A percentile compares a stretch with the other conserved stretches of the same genome.
Evolutionary conservation across 2,329 filamentous ascomycete genomes (phyloP).

Genomic region (Paraconiothyrium brasiliense): DNA sequence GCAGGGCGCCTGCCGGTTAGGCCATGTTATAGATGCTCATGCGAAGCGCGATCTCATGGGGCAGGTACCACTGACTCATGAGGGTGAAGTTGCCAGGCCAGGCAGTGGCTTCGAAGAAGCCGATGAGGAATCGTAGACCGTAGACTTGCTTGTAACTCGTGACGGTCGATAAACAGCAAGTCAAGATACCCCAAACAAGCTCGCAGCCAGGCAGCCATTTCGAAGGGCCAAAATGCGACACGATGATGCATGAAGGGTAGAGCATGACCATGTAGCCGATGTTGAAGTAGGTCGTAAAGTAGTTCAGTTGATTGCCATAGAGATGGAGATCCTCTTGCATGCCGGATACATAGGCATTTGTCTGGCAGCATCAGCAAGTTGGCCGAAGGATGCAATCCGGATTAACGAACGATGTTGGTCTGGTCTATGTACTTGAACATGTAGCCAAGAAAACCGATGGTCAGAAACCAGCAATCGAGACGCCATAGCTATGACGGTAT

Average conservation of each 20-base stretch:
- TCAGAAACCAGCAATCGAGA: constrained; percentile 19
- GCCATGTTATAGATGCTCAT: constrained; percentile 20
- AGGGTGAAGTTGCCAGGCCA: constrained; percentile 18
- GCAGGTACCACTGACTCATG: constrained; percentile 18
- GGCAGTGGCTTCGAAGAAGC: constrained; percentile 20
- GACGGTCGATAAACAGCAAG: constrained; percentile 35
- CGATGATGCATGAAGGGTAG: constrained; percentile 14
- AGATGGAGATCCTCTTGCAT: constrained; percentile 26
- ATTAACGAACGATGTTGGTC: constrained; percentile 22
- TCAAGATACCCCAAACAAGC: constrained; percentile 39
- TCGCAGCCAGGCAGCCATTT: constrained; percentile 34
- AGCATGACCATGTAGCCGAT: constrained; percentile 22
- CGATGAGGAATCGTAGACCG: constrained; percentile 36
- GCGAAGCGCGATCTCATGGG: constrained; percentile 17
- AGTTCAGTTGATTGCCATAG: constrained; percentile 63
- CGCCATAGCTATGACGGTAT: constrained; percentile 18
- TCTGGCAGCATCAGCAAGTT: constrained; percentile 19
- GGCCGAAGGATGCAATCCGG: background rate
- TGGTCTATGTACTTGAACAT: constrained; percentile 30
- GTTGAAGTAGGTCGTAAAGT: constrained; percentile 49
- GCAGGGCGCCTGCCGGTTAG: constrained; percentile 18
- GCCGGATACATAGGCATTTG: constrained; percentile 52
- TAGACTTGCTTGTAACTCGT: constrained; percentile 36
- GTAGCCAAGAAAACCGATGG: constrained; percentile 23
- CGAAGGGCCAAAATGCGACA: constrained; percentile 19